phyloP scores from a whole-genome alignment of 192 early-diverging fungal genomes.

The Backusella morwellensis region DNA sequence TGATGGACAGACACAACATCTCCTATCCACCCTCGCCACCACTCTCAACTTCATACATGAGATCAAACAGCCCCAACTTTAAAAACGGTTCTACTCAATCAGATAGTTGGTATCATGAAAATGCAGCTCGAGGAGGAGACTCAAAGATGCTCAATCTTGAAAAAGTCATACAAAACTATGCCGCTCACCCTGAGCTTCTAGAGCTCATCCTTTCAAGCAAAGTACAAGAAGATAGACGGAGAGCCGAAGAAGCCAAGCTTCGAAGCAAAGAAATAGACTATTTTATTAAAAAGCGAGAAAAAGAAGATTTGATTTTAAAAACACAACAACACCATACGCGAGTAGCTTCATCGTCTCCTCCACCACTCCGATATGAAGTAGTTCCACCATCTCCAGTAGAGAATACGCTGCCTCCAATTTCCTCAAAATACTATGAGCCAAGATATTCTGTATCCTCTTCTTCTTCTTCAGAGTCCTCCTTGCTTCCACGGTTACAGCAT shows the following conservation, averaged over 20 bases:
- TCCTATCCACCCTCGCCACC: constrained; percentile 16
- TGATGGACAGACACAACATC: not conserved
- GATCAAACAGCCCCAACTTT: not conserved
- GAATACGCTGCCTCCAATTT: not conserved
- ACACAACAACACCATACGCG: not conserved
- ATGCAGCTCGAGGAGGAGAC: not conserved
- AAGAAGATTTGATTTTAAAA: not conserved
- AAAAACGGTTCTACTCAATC: not conserved
- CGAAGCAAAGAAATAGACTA: constrained; percentile 43
- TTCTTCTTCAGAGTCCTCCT: not conserved
- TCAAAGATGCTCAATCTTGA: constrained; percentile 38
- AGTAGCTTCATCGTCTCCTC: not conserved
- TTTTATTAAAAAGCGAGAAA: constrained; percentile 33
- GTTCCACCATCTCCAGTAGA: not conserved
- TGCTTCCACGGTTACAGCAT: not conserved
- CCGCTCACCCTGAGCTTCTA: constrained; percentile 44
- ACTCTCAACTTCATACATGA: not conserved
- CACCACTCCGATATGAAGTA: not conserved
- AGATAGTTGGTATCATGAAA: not conserved
- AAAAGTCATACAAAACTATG: constrained; percentile 42
- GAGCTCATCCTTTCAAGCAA: constrained; percentile 49
- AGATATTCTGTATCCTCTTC: not conserved
- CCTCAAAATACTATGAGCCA: not conserved
- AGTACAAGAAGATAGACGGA: constrained; percentile 50
- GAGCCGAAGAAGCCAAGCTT: constrained; percentile 49